Evolutionary conservation across 1,284 basidiomycete genomes (phyloP), one percentile per base, ranked within the genome.

Genomic region (Caloboletus firmus): DNA sequence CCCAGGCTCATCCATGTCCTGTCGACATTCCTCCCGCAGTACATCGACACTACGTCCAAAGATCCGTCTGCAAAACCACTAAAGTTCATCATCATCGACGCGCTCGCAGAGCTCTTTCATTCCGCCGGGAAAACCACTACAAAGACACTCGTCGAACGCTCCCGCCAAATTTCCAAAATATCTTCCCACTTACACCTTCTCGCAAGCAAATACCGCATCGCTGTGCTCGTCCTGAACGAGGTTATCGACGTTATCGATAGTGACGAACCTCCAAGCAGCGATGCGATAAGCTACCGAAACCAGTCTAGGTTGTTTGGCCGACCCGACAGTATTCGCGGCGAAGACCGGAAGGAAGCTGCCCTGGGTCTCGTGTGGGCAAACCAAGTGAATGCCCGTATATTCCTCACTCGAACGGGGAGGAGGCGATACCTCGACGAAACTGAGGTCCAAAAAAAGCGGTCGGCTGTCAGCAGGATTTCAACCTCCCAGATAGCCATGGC

Each of bases 331-430:
- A 62, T 81, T 34, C 74, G 79, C 40, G 77, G 79, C 40, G 84
- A 87, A 64, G 72, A 76, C 53, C 72, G 69, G 52, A 92, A 93
- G 65, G 89, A 94, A 71, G 93, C 90, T 0, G 83, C 82, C 36
- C 73, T 98, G 3, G 95, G 95, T 0, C 83, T 95, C 46, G 85
- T 86, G 2, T 98, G 95, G 95, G 88, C 93, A 10, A 95, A 95
- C 68, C 87, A 91, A 58, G 77, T 97, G 55, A 95, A 95, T 59
- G 79, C 79, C 4, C 80, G 95, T 12, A 79, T 97, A 52, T 87
- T 96, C 80, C 77, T 96, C 45, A 83, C 80, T 44, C 80, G 91
- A 17, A 95, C 93, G 0, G 81, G 82, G 6, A 76, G 91, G 53
- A 76, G 87, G 55, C 77, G 83, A 36, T 76, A 84, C 58, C 61